These are phyloP conservation scores for Veloporphyrellus conicus DNA, from an alignment of 1,284 basidiomycete species.

Conservation along the genomic window DNA sequence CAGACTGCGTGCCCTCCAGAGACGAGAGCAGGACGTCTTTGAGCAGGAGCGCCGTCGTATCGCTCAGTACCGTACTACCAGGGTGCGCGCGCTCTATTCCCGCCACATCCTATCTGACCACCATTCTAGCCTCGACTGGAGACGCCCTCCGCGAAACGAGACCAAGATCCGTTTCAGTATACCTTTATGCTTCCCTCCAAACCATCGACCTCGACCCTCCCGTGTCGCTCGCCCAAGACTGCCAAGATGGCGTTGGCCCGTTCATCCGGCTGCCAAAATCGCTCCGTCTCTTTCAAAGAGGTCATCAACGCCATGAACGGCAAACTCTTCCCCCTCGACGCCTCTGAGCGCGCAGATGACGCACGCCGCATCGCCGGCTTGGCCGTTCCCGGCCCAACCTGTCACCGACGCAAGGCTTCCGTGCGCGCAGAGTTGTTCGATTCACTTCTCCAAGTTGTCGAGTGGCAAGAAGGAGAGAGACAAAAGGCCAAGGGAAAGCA, in stretches of 20 bases:
- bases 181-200: slow-evolving; percentile 24
- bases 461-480: slow-evolving; percentile 38
- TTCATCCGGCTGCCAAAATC: slow-evolving; percentile 10
- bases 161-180: slow-evolving; percentile 28
- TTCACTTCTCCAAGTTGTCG: slow-evolving; percentile 43
- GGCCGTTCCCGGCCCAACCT: slow-evolving; percentile 12
- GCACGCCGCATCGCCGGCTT: slow-evolving; percentile 28
- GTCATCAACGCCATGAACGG: slow-evolving; percentile 59
- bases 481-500: slow-evolving; percentile 36
- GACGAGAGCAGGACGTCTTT: slow-evolving; percentile 36
- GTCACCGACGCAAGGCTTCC: slow-evolving; percentile 22
- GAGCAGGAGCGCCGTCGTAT: slow-evolving; percentile 30
- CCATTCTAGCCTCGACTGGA: slow-evolving; percentile 18
- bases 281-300: slow-evolving; percentile 48
- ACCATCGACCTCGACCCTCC: slow-evolving; percentile 3
- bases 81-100: slow-evolving; percentile 14
- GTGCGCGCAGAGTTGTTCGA: slow-evolving; percentile 44
- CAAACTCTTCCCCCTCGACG: slow-evolving; percentile 48
- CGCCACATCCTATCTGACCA: neutral
- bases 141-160: slow-evolving; percentile 10
- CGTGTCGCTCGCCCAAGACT: slow-evolving; percentile 6
- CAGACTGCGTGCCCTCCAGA: slow-evolving; percentile 35
- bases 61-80: slow-evolving; percentile 11
- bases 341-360: slow-evolving; percentile 36
- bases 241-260: slow-evolving; percentile 9